Conservation (phyloP, 1,139 yeast genomes). For the Blastobotrys raffinosifermentans region DNA sequence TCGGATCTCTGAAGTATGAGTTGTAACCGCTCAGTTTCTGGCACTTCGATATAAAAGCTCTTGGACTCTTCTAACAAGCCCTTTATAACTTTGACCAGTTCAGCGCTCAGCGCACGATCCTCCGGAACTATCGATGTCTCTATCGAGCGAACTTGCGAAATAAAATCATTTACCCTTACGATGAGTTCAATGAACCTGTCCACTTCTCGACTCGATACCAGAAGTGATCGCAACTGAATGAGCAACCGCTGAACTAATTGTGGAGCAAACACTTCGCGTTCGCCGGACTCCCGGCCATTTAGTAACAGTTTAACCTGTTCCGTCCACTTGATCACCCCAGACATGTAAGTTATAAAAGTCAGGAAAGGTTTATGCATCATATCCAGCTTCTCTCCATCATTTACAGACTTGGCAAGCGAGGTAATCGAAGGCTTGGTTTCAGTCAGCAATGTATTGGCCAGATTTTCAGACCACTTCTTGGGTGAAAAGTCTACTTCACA, state of each 20-base stretch:
- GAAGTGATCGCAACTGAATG: constrained; percentile 43
- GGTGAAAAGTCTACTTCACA: too few species aligned
- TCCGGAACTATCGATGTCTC: constrained; percentile 38
- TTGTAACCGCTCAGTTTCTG: constrained; percentile 45
- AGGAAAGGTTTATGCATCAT: too few species aligned
- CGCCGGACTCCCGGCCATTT: too few species aligned
- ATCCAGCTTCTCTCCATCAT: too few species aligned
- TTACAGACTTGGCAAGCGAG: too few species aligned
- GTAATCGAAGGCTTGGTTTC: too few species aligned
- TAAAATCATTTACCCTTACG: constrained; percentile 50
- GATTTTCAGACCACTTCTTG: too few species aligned
- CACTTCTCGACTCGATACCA: constrained; percentile 52
- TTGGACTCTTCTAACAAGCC: constrained; percentile 44
- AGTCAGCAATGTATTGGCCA: too few species aligned
- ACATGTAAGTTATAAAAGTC: too few species aligned
- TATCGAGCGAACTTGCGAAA: constrained; percentile 21
- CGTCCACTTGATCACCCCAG: constrained; percentile 48
- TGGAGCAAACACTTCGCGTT: constrained; percentile 12
- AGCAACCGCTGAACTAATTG: constrained; percentile 37
- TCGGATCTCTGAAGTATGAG: constrained; percentile 43
- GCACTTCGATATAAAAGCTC: constrained; percentile 49
- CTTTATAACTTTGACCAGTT: constrained; percentile 21
- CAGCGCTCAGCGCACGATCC: too few species aligned
- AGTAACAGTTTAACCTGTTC: constrained; percentile 54
- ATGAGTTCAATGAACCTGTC: constrained; percentile 54